phyloP scores from a whole-genome alignment of 768 basidiomycete species.

The Termitomyces sp. region DNA sequence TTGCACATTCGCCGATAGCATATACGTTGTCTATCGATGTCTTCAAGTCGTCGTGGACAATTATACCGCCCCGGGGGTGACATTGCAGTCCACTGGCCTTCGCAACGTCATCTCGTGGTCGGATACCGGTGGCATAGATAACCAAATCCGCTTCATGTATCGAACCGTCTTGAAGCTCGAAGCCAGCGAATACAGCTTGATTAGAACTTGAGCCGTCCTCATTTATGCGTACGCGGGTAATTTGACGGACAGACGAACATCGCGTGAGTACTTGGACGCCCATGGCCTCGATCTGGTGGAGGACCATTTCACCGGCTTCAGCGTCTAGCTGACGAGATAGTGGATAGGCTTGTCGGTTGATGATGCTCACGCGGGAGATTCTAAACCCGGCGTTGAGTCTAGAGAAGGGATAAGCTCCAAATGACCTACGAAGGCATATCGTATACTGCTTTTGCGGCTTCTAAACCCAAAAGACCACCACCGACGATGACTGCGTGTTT shows the following conservation, averaged over 20 bases:
- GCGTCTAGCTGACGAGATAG: slow-evolving; percentile 21
- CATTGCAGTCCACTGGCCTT: slow-evolving; percentile 38
- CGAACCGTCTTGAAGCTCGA: slow-evolving; percentile 43
- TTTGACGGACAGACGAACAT: slow-evolving; percentile 2
- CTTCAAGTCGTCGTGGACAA: slow-evolving; percentile 48
- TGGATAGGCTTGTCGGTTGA: slow-evolving; percentile 1
- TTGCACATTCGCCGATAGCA: slow-evolving; percentile 75
- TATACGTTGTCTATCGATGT: slow-evolving; percentile 58
- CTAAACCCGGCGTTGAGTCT: background rate
- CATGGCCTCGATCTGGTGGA: slow-evolving; percentile 15
- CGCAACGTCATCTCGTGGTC: slow-evolving; percentile 65
- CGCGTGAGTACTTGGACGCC: slow-evolving; percentile 9
- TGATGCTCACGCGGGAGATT: slow-evolving; percentile 5
- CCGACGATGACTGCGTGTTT: slow-evolving; percentile 55
- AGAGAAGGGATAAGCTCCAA: background rate
- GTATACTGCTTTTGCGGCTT: slow-evolving; percentile 49
- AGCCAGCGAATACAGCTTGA: slow-evolving; percentile 34
- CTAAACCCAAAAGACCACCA: slow-evolving; percentile 66
- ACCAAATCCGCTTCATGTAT: slow-evolving; percentile 46
- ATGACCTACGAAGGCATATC: slow-evolving; percentile 6
- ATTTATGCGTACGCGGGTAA: background rate
- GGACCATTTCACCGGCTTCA: slow-evolving; percentile 20
- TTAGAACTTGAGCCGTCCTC: slow-evolving; percentile 11
- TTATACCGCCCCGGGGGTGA: slow-evolving; percentile 45
- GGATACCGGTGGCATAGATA: slow-evolving; percentile 67